These are phyloP conservation scores for Trichomonas gallinae DNA, from an alignment of 208 protist species.

Conservation along the genomic window DNA sequence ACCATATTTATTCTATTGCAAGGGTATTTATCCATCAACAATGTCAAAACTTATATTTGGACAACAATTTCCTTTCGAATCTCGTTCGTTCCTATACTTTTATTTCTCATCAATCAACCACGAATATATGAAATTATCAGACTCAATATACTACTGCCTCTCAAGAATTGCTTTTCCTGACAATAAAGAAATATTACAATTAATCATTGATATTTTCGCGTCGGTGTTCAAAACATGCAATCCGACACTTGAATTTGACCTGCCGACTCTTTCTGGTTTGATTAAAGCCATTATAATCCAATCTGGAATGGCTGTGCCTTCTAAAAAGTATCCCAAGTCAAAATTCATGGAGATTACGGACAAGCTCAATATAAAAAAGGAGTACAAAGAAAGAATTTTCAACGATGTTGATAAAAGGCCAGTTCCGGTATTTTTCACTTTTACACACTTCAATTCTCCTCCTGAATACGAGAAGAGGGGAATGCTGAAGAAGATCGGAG, in stretches of 20 bases:
- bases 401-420: neutral
- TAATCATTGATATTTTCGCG: neutral
- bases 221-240: neutral
- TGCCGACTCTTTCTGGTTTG: neutral
- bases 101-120: neutral
- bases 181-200: neutral
- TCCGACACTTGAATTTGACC: neutral
- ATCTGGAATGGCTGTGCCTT: neutral
- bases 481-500: neutral
- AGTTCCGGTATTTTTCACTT: neutral
- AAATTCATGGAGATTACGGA: neutral
- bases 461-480: neutral
- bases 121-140: neutral
- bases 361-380: neutral
- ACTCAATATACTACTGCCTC: neutral
- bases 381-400: neutral
- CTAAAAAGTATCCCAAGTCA: neutral
- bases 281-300: neutral
- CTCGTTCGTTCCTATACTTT: neutral
- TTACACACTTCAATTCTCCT: neutral
- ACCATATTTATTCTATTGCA: neutral
- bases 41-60: neutral
- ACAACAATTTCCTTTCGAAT: neutral
- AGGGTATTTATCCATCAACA: neutral
- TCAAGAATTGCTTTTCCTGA: constrained; percentile 9